Conservation (phyloP, 805 yeast species). For the Lachancea fermentati region DNA sequence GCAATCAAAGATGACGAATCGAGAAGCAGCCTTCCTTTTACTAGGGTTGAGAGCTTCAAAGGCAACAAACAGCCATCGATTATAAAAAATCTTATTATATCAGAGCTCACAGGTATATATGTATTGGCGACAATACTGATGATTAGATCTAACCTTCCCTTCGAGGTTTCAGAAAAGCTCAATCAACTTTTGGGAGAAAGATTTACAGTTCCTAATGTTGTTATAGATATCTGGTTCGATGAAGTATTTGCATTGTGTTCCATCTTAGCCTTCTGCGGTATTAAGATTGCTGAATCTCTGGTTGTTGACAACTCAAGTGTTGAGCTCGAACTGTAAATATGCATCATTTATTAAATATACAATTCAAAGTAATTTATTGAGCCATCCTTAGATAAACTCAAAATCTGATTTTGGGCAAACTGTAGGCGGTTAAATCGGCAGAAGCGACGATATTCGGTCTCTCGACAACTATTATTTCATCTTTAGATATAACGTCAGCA, state of each 20-base stretch:
- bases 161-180: conserved; percentile 29
- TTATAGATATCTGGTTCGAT: conserved; percentile 39
- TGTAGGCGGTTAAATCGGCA: conserved; percentile 55
- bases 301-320: neutral
- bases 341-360: neutral
- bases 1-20: conserved; percentile 20
- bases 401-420: conserved; percentile 49
- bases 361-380: neutral
- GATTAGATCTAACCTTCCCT: conserved; percentile 36
- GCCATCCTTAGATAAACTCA: conserved; percentile 15
- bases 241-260: conserved; percentile 33
- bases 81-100: conserved; percentile 35
- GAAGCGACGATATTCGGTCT: conserved; percentile 59
- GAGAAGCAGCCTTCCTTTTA: conserved; percentile 17
- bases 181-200: conserved; percentile 30
- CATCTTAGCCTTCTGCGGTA: conserved; percentile 25
- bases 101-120: conserved; percentile 37
- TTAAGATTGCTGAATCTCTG: conserved; percentile 23
- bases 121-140: conserved; percentile 37
- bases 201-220: conserved; percentile 24
- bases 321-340: neutral
- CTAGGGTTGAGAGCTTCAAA: conserved; percentile 9
- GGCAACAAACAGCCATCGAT: conserved; percentile 30
- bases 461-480: conserved; percentile 69
- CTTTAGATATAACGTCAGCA: conserved; percentile 47